phyloP scores from a whole-genome alignment of 2,329 filamentous ascomycete genomes.

The Corinectria fuckeliana region DNA sequence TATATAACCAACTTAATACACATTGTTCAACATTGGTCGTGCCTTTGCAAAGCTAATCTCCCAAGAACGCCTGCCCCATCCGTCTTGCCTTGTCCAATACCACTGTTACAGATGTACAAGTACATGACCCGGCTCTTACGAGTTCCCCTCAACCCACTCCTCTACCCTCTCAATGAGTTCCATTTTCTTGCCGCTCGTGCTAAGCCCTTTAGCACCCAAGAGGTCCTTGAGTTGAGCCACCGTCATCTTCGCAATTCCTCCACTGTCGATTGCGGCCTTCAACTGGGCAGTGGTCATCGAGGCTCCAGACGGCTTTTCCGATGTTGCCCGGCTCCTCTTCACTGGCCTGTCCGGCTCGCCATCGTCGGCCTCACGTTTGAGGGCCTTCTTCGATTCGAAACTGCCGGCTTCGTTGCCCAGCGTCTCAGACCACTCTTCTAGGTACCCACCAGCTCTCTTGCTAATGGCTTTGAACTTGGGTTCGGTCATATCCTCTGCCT shows the following conservation, averaged over 20 bases:
- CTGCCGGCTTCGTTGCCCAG: conserved; percentile 63
- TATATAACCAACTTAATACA: background rate
- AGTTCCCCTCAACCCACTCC: conserved; percentile 61
- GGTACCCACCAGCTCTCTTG: conserved; percentile 82
- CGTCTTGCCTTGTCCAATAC: background rate
- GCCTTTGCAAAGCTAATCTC: background rate
- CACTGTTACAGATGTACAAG: conserved; percentile 1
- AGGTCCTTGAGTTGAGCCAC: conserved; percentile 60
- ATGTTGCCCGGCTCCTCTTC: conserved; percentile 53
- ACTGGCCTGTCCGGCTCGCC: conserved; percentile 51
- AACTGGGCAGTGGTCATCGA: conserved; percentile 55
- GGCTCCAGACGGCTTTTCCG: conserved; percentile 43
- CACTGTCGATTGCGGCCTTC: conserved; percentile 52
- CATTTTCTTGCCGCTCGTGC: conserved; percentile 58
- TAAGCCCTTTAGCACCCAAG: conserved; percentile 55
- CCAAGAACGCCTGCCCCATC: conserved; percentile 4
- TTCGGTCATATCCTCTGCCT: conserved; percentile 76
- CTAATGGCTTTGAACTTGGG: conserved; percentile 88
- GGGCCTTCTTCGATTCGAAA: conserved; percentile 46
- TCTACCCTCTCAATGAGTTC: conserved; percentile 63
- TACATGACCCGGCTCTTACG: conserved; percentile 12
- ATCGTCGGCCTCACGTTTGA: conserved; percentile 60
- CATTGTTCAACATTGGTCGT: background rate
- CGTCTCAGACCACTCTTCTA: conserved; percentile 76
- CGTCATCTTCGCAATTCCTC: conserved; percentile 59